Evolutionary conservation across 345 rosid species (phyloP).

Genomic region (Citrus maxima): DNA sequence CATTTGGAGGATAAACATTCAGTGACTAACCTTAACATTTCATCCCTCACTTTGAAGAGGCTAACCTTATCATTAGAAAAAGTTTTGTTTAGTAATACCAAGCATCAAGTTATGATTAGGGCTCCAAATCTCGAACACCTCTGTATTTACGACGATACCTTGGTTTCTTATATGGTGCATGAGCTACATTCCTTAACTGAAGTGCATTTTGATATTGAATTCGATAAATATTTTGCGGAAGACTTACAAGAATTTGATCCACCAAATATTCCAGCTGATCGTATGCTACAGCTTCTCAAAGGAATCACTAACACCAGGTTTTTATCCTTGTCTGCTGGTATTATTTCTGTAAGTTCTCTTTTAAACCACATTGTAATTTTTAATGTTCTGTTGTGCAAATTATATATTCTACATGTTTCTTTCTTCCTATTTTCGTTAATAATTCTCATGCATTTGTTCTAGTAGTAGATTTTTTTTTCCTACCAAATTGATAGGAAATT

Average conservation of each 20-base stretch:
- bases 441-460: not conserved
- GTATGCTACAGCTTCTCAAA: not conserved
- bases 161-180: not conserved
- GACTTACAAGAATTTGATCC: no score
- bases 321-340: not conserved
- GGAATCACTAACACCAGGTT: not conserved
- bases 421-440: not conserved
- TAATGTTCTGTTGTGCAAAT: no score
- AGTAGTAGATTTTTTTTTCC: not conserved
- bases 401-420: not conserved
- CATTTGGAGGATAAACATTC: not conserved
- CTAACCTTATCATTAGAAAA: not conserved
- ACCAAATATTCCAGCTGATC: not conserved
- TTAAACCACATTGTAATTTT: not conserved
- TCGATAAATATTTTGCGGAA: no score
- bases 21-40: not conserved
- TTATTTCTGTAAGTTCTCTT: not conserved
- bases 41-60: not conserved
- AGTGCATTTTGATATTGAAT: not conserved
- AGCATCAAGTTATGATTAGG: not conserved
- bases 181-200: not conserved
- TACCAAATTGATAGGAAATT: not conserved
- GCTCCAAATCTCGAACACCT: not conserved
- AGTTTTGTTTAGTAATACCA: not conserved
- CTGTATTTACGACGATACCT: not conserved